These are phyloP conservation scores for Claviceps sp. DNA, from an alignment of 2,329 filamentous ascomycete genomes.

Conservation along the genomic window DNA sequence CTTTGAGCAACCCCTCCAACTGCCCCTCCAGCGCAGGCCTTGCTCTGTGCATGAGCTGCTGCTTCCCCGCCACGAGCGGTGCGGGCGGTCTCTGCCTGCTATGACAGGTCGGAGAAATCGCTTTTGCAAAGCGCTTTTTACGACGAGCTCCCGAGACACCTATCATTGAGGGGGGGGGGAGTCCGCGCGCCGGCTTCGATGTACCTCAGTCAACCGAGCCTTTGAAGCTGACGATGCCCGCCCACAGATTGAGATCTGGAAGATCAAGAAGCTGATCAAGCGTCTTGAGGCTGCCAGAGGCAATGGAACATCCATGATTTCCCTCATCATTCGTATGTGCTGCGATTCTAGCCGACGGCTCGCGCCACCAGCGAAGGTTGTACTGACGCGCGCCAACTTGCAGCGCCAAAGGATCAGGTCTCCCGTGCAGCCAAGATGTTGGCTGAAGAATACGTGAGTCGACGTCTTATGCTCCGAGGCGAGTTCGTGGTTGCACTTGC, in stretches of 20 bases:
- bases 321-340: slow-evolving; percentile 84
- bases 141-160: too few species aligned
- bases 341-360: neutral
- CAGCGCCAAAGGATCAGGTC: slow-evolving; percentile 95
- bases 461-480: neutral
- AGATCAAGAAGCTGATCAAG: slow-evolving; percentile 99
- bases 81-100: neutral
- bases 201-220: neutral
- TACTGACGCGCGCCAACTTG: slow-evolving; percentile 3
- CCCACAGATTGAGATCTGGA: slow-evolving; percentile 63
- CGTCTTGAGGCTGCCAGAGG: slow-evolving; percentile 91
- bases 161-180: neutral
- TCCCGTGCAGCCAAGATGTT: slow-evolving; percentile 97
- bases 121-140: neutral
- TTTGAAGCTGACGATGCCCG: slow-evolving; percentile 5
- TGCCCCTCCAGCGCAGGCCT: neutral
- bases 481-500: slow-evolving; percentile 34
- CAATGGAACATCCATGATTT: slow-evolving; percentile 99
- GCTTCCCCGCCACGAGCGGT: slow-evolving; percentile 18
- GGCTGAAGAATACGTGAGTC: slow-evolving; percentile 94
- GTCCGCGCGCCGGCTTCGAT: neutral
- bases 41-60: neutral
- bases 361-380: neutral
- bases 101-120: neutral
- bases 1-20: slow-evolving; percentile 1